phyloP scores from a whole-genome alignment of 2,329 filamentous ascomycete genomes.

The Exophiala alcalophila region DNA sequence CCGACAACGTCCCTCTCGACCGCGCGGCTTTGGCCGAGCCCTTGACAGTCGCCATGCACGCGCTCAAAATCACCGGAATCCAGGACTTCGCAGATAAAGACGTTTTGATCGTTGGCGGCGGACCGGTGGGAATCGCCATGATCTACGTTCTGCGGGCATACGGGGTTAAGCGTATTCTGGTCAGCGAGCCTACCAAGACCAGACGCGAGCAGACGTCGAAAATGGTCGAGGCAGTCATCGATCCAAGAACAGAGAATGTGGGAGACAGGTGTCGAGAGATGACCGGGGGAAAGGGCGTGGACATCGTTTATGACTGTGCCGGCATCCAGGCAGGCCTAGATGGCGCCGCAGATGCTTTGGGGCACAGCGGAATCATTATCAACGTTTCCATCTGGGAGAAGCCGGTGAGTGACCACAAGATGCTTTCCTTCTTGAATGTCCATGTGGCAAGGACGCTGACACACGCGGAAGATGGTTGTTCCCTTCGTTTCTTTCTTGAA shows the following conservation, averaged over 20 bases:
- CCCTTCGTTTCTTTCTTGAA: constrained; percentile 1
- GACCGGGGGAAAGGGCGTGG: constrained; percentile 34
- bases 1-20: constrained; percentile 20
- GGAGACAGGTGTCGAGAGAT: constrained; percentile 32
- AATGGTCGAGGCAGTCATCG: constrained; percentile 15
- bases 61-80: constrained; percentile 28
- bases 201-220: constrained; percentile 12
- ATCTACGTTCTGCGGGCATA: constrained; percentile 18
- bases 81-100: constrained; percentile 5
- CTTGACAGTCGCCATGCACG: constrained; percentile 21
- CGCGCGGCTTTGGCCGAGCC: constrained; percentile 23
- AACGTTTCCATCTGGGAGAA: constrained; percentile 37
- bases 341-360: constrained; percentile 34
- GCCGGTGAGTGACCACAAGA: constrained; percentile 32
- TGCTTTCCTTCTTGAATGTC: too few relatives aligned
- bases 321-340: constrained; percentile 35
- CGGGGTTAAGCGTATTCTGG: constrained; percentile 12
- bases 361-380: constrained; percentile 33
- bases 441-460: too few relatives aligned
- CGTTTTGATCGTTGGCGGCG: constrained; percentile 24
- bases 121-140: constrained; percentile 21
- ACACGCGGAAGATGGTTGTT: too few relatives aligned
- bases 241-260: constrained; percentile 27
- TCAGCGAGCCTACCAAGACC: constrained; percentile 20
- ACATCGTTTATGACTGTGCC: constrained; percentile 38